Conservation (phyloP, 306 rosid species). For the Ormosia semicastrata region DNA sequence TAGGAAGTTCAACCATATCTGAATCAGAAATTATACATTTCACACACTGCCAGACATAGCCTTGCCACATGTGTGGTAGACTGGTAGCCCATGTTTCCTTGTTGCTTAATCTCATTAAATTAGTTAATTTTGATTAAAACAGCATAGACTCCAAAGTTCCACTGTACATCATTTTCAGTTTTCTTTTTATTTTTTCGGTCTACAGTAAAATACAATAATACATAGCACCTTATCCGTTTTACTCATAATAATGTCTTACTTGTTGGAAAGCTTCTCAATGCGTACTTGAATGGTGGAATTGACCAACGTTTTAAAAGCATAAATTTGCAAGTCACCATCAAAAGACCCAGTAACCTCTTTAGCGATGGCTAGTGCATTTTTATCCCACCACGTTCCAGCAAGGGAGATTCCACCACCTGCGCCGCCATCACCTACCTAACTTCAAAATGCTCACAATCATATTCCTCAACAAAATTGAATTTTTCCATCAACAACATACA, state of each 20-base stretch:
- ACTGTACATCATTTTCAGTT: neutral
- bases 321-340: constrained; percentile 69
- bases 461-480: neutral
- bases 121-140: neutral
- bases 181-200: neutral
- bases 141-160: neutral
- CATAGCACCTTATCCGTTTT: neutral
- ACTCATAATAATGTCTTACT: constrained; percentile 39
- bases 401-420: constrained; percentile 90
- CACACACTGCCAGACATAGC: neutral
- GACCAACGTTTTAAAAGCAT: constrained; percentile 70
- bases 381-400: constrained; percentile 94
- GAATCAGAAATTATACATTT: constrained; percentile 6
- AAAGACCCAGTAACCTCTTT: constrained; percentile 69
- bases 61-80: neutral
- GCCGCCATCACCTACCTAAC: constrained; percentile 93
- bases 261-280: constrained; percentile 76
- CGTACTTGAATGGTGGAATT: constrained; percentile 79
- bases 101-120: neutral
- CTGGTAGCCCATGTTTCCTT: neutral
- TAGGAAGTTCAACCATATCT: neutral
- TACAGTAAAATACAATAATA: neutral
- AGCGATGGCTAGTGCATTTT: constrained; percentile 73
- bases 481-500: neutral
- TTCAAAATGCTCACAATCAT: constrained; percentile 26